Evolutionary conservation across 2,329 filamentous ascomycete genomes (phyloP).

Genomic region (Sphaerostilbella broomeana): DNA sequence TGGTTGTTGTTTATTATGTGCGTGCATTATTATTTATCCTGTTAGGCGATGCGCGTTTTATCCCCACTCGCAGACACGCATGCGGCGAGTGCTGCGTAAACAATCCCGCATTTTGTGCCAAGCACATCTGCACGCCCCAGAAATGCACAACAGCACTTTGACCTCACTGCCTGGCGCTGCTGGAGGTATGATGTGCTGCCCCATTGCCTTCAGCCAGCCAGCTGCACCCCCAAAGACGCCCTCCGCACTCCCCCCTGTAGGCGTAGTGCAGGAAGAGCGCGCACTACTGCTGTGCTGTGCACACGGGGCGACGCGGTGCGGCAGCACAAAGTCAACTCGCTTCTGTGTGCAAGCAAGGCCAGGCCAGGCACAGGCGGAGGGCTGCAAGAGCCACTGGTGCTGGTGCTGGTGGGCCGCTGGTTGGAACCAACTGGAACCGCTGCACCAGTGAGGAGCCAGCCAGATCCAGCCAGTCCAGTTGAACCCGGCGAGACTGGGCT

Average conservation of each 20-base stretch:
- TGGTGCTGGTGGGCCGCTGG: slow-evolving; percentile 4
- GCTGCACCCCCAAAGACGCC: slow-evolving; percentile 11
- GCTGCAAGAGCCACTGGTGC: slow-evolving; percentile 1
- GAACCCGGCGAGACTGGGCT: too few species aligned
- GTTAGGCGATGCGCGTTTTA: too few species aligned
- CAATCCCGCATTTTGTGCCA: too few species aligned
- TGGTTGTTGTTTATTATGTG: too few species aligned
- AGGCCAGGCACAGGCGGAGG: slow-evolving; percentile 1
- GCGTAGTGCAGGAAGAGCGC: slow-evolving; percentile 8
- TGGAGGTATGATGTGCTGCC: neutral
- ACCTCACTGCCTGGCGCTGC: neutral
- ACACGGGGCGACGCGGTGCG: slow-evolving; percentile 17
- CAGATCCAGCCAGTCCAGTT: neutral
- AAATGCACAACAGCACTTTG: neutral
- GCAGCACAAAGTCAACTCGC: slow-evolving; percentile 15
- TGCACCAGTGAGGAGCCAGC: slow-evolving; percentile 9
- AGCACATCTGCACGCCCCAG: neutral
- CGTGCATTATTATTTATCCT: too few species aligned
- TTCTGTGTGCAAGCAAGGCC: slow-evolving; percentile 11
- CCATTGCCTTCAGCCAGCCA: neutral
- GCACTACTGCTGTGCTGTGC: slow-evolving; percentile 1
- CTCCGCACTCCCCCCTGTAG: slow-evolving; percentile 9
- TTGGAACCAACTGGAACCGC: slow-evolving; percentile 8
- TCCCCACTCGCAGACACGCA: too few species aligned
- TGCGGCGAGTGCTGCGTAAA: too few species aligned